Evolutionary conservation across 2,329 filamentous ascomycete genomes (phyloP).

Genomic region (Stemphylium lycopersici): DNA sequence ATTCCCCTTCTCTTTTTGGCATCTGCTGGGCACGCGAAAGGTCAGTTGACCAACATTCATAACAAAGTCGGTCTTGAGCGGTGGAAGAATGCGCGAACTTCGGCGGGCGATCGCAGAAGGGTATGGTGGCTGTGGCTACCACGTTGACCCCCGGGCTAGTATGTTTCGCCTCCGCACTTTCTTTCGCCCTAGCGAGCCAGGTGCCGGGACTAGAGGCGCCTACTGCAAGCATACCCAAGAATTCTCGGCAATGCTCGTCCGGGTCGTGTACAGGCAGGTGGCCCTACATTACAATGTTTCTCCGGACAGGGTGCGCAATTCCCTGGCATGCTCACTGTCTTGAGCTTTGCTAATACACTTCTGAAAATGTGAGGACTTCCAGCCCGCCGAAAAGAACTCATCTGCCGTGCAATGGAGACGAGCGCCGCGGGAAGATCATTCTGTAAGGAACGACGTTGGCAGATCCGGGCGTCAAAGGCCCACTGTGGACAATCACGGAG

Average conservation of each 20-base stretch:
- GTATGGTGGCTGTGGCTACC: neutral
- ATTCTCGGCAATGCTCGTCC: conserved; percentile 3
- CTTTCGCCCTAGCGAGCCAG: neutral
- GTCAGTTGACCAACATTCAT: conserved; percentile 92
- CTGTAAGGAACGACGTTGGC: neutral
- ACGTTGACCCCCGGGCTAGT: neutral
- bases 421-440: neutral
- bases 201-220: conserved; percentile 1
- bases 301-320: too few relatives aligned
- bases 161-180: conserved; percentile 5
- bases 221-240: conserved; percentile 1
- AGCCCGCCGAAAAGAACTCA: neutral
- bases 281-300: too few relatives aligned
- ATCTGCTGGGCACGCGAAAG: neutral
- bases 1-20: neutral
- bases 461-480: too few relatives aligned
- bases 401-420: neutral
- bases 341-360: neutral
- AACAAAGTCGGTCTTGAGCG: conserved; percentile 99
- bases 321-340: too few relatives aligned
- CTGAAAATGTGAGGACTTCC: neutral
- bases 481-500: too few relatives aligned
- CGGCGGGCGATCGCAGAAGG: neutral
- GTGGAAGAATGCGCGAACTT: conserved; percentile 69
- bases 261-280: neutral